Evolutionary conservation across 1,284 basidiomycete genomes (phyloP).

Genomic region (Dichomitus squalens): DNA sequence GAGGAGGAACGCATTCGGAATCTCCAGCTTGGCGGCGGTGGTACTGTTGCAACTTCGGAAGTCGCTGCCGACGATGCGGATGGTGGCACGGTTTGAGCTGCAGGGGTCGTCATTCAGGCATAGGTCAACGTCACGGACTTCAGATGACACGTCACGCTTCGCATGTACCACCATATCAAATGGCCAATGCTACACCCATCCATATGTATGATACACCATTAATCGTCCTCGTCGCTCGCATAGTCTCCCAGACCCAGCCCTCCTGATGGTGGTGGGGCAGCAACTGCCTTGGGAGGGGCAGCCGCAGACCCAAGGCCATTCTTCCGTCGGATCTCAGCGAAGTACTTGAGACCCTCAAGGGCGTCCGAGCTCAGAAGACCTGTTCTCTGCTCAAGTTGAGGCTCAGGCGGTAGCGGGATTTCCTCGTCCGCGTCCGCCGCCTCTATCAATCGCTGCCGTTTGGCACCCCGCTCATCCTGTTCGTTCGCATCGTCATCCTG

Average conservation of each 20-base stretch:
- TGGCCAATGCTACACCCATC: constrained; percentile 18
- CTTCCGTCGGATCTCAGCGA: constrained; percentile 75
- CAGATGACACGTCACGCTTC: constrained; percentile 2
- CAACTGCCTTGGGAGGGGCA: constrained; percentile 32
- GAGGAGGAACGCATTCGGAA: constrained; percentile 42
- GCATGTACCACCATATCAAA: constrained; percentile 19
- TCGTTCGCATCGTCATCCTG: constrained; percentile 41
- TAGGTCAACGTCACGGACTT: neutral
- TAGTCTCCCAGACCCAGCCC: constrained; percentile 70
- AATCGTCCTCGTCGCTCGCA: constrained; percentile 75
- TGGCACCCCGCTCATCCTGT: constrained; percentile 35
- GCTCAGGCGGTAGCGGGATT: constrained; percentile 19
- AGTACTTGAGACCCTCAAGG: constrained; percentile 84
- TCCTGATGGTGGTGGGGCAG: constrained; percentile 35
- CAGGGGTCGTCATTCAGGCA: neutral
- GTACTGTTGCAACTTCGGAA: neutral
- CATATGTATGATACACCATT: constrained; percentile 19
- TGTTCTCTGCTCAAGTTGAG: constrained; percentile 34
- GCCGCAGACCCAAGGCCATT: constrained; percentile 39
- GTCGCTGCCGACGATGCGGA: constrained; percentile 22
- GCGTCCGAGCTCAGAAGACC: constrained; percentile 80
- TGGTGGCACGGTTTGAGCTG: constrained; percentile 14
- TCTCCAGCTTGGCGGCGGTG: constrained; percentile 30
- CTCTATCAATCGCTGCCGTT: constrained; percentile 39
- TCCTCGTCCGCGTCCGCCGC: constrained; percentile 37